Evolutionary conservation across 192 early-diverging fungal species (phyloP), one percentile per base, ranked within the genome.

Genomic region (Gigaspora rosea): DNA sequence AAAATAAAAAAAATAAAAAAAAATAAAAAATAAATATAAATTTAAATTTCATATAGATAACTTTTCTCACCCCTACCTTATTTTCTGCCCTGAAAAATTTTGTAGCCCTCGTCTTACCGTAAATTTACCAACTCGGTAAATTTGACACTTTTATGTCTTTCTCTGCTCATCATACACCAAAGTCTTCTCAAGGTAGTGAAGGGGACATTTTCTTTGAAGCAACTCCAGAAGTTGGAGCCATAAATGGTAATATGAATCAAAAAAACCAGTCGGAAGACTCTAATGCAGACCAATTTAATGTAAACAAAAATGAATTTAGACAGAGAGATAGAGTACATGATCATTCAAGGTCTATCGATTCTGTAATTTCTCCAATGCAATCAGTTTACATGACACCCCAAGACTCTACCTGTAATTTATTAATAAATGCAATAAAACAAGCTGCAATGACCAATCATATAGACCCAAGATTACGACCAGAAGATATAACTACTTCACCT

Each of bases 141-240:
- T 10, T 62, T 20, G 59, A 62, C 10, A 32, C 11, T 18, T 46
- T 18, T 18, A 66, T 66, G 64, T 66, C 36, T 66, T 47, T 13
- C 12, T 32, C 27, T 10, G 8, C 2, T 12, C 35, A 22, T 33
- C 68, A 52, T 71, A 71, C 65, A 71, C 22, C 74, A 36, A 71
- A 75, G 73, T 71, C 50, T 35, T 71, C 69, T 11, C 52, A 54
- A 41, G 69, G 69, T 32, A 56, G 52, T n/a, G 70, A 71, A 51
- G 70, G 52, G 2, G 70, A 71, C 6, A 51, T 71, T 47, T 71
- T 71, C 36, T 71, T 71, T 12, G 70, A 71, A 56, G 50, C 50
- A 54, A 56, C 5, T 20, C 27, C 70, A 71, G 70, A 71, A 71
- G 41, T 66, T 66, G 46, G 27, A 6, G 22, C 4, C 59, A 32